phyloP scores from a whole-genome alignment of 2,329 filamentous ascomycete genomes.

The Cladosporium phlei region DNA sequence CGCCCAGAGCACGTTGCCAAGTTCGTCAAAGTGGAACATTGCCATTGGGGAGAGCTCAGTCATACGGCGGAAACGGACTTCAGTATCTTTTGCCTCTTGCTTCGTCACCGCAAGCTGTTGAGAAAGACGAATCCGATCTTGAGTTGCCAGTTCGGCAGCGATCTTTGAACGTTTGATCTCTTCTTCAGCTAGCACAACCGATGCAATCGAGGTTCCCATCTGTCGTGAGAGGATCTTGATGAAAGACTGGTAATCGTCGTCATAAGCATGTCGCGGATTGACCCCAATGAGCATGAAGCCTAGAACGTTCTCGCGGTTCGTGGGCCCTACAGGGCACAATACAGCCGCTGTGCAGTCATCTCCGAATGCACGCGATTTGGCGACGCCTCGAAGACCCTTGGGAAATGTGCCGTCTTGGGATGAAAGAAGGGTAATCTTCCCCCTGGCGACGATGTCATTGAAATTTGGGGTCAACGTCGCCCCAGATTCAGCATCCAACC shows the following conservation, averaged over 20 bases:
- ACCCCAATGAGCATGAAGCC: slow-evolving; percentile 30
- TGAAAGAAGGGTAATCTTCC: slow-evolving; percentile 62
- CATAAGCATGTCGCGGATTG: slow-evolving; percentile 33
- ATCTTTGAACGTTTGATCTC: slow-evolving; percentile 64
- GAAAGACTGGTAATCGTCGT: slow-evolving; percentile 30
- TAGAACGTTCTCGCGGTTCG: slow-evolving; percentile 16
- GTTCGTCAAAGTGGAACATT: slow-evolving; percentile 34
- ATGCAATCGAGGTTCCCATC: slow-evolving; percentile 21
- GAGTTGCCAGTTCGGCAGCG: slow-evolving; percentile 40
- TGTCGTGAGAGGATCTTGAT: slow-evolving; percentile 28
- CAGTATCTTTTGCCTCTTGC: slow-evolving; percentile 25
- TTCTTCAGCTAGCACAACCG: slow-evolving; percentile 24
- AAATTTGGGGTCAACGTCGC: slow-evolving; percentile 71
- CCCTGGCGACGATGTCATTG: slow-evolving; percentile 65
- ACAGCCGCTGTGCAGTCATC: slow-evolving; percentile 31
- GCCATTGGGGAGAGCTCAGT: slow-evolving; percentile 35
- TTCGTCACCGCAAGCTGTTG: slow-evolving; percentile 21
- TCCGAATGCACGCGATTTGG: slow-evolving; percentile 63
- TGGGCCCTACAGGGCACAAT: slow-evolving; percentile 31
- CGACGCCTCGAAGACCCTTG: slow-evolving; percentile 57
- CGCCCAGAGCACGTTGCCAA: slow-evolving; percentile 33
- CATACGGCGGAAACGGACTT: slow-evolving; percentile 34
- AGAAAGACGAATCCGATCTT: slow-evolving; percentile 57
- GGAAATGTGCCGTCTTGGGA: slow-evolving; percentile 62
- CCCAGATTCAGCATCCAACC: slow-evolving; percentile 64